Percentiles rank a stretch among this genome's conserved stretches.
Conservation (phyloP, 257 asterid genomes). For the Nicotiana otophora region DNA sequence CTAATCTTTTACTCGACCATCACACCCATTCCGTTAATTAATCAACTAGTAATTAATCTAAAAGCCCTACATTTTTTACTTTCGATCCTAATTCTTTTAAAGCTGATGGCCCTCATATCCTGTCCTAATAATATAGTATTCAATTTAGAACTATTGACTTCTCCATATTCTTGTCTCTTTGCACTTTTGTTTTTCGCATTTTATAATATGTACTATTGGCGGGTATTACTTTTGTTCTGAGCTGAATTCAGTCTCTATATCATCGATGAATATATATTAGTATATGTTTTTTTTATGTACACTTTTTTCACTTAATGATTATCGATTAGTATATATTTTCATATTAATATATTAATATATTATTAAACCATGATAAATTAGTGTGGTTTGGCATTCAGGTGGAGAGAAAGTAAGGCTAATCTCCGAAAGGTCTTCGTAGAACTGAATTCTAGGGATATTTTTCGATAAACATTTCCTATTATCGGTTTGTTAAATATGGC, state of each 20-base stretch:
- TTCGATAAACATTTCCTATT: not conserved
- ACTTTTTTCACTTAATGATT: too few relatives aligned
- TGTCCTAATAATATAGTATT: not conserved
- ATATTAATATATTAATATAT: too few relatives aligned
- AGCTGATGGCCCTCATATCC: slow-evolving; percentile 12
- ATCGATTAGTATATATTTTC: too few relatives aligned
- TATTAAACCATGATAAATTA: too few relatives aligned
- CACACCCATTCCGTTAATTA: not conserved
- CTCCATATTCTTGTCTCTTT: too few relatives aligned
- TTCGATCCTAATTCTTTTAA: not conserved
- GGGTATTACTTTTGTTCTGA: not conserved
- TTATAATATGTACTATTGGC: not conserved
- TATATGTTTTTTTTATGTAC: too few relatives aligned
- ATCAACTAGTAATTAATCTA: not conserved
- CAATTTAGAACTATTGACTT: not conserved
- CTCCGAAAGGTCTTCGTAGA: too few relatives aligned
- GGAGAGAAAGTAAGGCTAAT: too few relatives aligned
- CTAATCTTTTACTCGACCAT: not conserved
- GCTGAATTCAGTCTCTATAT: not conserved
- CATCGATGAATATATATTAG: too few relatives aligned
- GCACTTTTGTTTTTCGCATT: too few relatives aligned
- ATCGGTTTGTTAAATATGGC: not conserved
- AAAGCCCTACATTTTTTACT: not conserved
- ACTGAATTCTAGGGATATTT: too few relatives aligned
- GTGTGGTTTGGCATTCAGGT: too few relatives aligned